A percentile compares a stretch with the other conserved stretches of the same genome.
Evolutionary conservation across 768 basidiomycete genomes (phyloP).

Genomic region (Lactarius akahatsu): DNA sequence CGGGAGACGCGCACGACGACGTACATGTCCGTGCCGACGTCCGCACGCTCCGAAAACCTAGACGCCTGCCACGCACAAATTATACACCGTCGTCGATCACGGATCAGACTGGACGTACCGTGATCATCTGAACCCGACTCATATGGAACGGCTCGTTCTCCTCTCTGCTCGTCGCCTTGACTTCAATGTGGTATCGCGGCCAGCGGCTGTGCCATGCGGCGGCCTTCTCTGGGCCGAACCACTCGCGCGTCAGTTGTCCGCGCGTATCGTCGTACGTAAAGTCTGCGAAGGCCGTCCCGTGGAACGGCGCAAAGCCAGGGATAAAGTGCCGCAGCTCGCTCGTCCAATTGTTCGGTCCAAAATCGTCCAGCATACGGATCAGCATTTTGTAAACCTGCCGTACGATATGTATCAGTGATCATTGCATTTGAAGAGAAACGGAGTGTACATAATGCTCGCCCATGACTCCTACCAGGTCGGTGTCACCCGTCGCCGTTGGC

Average conservation of each 20-base stretch:
- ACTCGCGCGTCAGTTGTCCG: slow-evolving; percentile 30
- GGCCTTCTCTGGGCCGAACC: slow-evolving; percentile 26
- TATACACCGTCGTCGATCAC: background rate
- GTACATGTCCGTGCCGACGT: slow-evolving; percentile 6
- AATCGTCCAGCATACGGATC: slow-evolving; percentile 23
- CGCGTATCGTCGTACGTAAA: slow-evolving; percentile 31
- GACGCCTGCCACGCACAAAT: slow-evolving; percentile 1
- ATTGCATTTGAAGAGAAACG: no score
- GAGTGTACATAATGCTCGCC: slow-evolving; percentile 30
- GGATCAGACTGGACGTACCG: slow-evolving; percentile 23
- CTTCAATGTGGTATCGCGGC: slow-evolving; percentile 35
- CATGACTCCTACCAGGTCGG: slow-evolving; percentile 25
- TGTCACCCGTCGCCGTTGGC: slow-evolving; percentile 12
- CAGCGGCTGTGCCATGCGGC: slow-evolving; percentile 29
- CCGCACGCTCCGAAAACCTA: background rate
- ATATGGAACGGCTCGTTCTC: slow-evolving; percentile 32
- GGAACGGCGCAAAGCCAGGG: slow-evolving; percentile 28
- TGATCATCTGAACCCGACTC: slow-evolving; percentile 29
- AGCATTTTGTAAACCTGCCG: slow-evolving; percentile 28
- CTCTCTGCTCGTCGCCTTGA: slow-evolving; percentile 32
- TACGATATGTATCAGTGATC: no score
- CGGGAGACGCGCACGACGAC: slow-evolving; percentile 21
- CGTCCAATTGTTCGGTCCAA: slow-evolving; percentile 34
- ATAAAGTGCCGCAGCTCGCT: slow-evolving; percentile 30
- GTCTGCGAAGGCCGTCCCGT: slow-evolving; percentile 29